Evolutionary conservation across 805 yeast genomes (phyloP).

Genomic region (Candida nonsorbophila): DNA sequence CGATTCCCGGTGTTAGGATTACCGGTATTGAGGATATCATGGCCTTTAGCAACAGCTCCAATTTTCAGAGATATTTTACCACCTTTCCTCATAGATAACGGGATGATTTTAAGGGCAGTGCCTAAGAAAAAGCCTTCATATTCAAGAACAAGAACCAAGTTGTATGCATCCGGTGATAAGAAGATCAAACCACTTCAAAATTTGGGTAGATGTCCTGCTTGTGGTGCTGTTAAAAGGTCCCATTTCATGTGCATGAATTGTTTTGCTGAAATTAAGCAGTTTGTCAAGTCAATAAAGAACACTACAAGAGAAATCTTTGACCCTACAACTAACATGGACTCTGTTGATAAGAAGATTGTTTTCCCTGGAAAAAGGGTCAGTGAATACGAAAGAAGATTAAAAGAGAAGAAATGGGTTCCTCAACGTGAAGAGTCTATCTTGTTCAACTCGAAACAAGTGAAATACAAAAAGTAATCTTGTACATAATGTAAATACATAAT

Average conservation of each 20-base stretch:
- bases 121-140: constrained; percentile 94
- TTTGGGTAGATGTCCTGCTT: constrained; percentile 88
- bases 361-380: constrained; percentile 67
- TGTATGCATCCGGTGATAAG: constrained; percentile 77
- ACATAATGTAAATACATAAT: neutral
- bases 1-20: too few relatives aligned
- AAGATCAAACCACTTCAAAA: constrained; percentile 71
- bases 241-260: constrained; percentile 93
- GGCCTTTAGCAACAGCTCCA: constrained; percentile 3
- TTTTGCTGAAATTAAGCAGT: constrained; percentile 69
- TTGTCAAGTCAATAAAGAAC: constrained; percentile 56
- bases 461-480: constrained; percentile 12
- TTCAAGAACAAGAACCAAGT: constrained; percentile 76
- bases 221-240: constrained; percentile 88
- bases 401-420: constrained; percentile 41
- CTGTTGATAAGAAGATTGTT: constrained; percentile 56
- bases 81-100: constrained; percentile 29
- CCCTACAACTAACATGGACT: constrained; percentile 31
- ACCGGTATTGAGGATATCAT: constrained; percentile 1
- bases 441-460: constrained; percentile 21
- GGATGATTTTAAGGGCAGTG: constrained; percentile 72
- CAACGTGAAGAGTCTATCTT: constrained; percentile 37
- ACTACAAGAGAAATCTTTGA: constrained; percentile 6
- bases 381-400: constrained; percentile 23
- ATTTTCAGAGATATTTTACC: constrained; percentile 2